These are phyloP conservation scores for Ustulina deusta DNA, from an alignment of 2,329 filamentous ascomycete species.

Conservation along the genomic window DNA sequence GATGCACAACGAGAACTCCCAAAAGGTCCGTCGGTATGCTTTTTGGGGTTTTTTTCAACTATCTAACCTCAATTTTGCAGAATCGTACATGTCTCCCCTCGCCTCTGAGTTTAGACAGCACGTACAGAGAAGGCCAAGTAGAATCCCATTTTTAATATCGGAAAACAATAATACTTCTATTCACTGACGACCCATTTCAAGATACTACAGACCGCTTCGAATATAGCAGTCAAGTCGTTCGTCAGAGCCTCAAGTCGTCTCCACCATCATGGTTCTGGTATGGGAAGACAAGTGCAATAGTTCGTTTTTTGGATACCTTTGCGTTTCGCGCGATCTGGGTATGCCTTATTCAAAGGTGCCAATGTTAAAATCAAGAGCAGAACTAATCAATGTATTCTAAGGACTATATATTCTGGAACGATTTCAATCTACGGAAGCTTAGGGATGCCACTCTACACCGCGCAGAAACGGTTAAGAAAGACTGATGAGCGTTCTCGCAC, in stretches of 20 bases:
- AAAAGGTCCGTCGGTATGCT: constrained; percentile 32
- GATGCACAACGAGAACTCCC: constrained; percentile 42
- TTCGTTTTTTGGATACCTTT: constrained; percentile 40
- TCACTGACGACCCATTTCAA: neutral
- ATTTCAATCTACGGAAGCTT: too few relatives aligned
- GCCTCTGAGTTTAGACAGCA: constrained; percentile 41
- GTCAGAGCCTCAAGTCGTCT: constrained; percentile 30
- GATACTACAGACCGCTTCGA: constrained; percentile 34
- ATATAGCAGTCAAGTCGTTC: constrained; percentile 44
- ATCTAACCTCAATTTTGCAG: constrained; percentile 18
- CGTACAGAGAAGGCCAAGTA: constrained; percentile 42
- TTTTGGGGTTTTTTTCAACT: neutral
- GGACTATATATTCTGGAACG: too few relatives aligned
- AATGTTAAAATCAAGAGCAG: neutral
- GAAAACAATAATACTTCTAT: too few relatives aligned
- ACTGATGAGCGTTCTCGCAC: too few relatives aligned
- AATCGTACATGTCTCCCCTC: constrained; percentile 42
- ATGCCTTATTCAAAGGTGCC: neutral
- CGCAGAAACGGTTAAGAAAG: too few relatives aligned
- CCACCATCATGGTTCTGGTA: constrained; percentile 42
- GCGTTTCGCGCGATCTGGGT: constrained; percentile 42
- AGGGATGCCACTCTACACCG: too few relatives aligned
- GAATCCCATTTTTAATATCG: neutral
- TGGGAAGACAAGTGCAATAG: constrained; percentile 8
- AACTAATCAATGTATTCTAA: too few relatives aligned